phyloP scores from a whole-genome alignment of 805 yeast species.

The Pichia insulana region DNA sequence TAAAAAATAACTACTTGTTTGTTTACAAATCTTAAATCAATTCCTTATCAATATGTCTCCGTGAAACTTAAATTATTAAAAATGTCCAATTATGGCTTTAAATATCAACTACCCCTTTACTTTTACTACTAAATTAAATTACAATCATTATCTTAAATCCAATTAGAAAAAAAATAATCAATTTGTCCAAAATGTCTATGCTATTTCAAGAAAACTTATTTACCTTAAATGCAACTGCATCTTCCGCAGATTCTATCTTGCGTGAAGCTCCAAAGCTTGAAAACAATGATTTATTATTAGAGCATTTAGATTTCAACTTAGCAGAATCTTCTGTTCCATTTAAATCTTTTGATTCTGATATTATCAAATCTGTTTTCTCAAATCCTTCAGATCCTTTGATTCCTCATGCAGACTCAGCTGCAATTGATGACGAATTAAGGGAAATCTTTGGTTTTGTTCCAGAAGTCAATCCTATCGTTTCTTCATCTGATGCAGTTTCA shows the following conservation, averaged over 20 bases:
- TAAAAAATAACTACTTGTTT: conserved; percentile 2
- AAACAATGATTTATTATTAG: conserved; percentile 7
- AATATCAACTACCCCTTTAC: neutral
- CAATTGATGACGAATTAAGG: conserved; percentile 7
- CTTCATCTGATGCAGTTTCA: too few relatives aligned
- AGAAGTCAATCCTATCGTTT: neutral
- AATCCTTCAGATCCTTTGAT: conserved; percentile 54
- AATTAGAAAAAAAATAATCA: neutral
- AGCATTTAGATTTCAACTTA: conserved; percentile 6
- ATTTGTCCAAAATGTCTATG: conserved; percentile 14
- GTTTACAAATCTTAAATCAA: conserved; percentile 13
- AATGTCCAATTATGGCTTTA: neutral
- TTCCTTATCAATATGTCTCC: conserved; percentile 17
- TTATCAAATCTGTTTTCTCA: conserved; percentile 44
- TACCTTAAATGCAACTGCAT: conserved; percentile 14
- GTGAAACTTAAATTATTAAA: conserved; percentile 12
- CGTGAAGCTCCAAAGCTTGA: conserved; percentile 6
- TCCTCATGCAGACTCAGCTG: conserved; percentile 17
- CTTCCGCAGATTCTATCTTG: conserved; percentile 1
- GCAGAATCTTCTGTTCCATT: conserved; percentile 35
- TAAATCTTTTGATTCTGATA: conserved; percentile 39
- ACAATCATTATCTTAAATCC: neutral
- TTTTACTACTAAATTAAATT: neutral
- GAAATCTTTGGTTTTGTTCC: conserved; percentile 5
- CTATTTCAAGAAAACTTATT: conserved; percentile 29